Evolutionary conservation across 1,284 basidiomycete genomes (phyloP).

Genomic region (Ganoderma multipileum): DNA sequence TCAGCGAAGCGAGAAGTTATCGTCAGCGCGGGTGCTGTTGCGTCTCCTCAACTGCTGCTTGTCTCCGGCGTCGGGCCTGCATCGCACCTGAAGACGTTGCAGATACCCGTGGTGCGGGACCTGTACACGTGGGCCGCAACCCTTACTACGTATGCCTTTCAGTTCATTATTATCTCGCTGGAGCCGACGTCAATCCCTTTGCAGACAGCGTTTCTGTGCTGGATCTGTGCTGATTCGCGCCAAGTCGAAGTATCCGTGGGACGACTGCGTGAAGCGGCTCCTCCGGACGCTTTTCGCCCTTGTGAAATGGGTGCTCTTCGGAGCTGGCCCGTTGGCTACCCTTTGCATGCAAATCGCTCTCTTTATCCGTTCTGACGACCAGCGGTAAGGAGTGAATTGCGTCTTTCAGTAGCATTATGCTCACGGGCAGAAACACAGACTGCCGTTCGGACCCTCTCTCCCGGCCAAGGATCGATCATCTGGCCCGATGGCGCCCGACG

Average conservation of each 20-base stretch:
- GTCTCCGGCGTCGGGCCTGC: slow-evolving; percentile 57
- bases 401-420: not conserved
- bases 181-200: too few relatives aligned
- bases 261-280: slow-evolving; percentile 38
- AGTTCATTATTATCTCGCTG: too few relatives aligned
- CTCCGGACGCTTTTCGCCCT: slow-evolving; percentile 37
- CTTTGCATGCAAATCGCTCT: slow-evolving; percentile 33
- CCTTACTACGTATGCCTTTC: slow-evolving; percentile 45
- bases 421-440: not conserved
- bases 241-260: slow-evolving; percentile 39
- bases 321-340: slow-evolving; percentile 40
- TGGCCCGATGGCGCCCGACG: not conserved
- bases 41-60: slow-evolving; percentile 54
- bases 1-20: slow-evolving; percentile 47
- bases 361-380: slow-evolving; percentile 44
- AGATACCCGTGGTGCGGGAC: slow-evolving; percentile 45
- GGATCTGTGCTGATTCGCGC: slow-evolving; percentile 41
- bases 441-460: not conserved
- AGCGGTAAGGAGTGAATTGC: slow-evolving; percentile 25
- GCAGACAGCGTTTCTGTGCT: slow-evolving; percentile 39
- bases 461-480: not conserved
- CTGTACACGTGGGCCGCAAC: slow-evolving; percentile 54
- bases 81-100: slow-evolving; percentile 42
- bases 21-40: slow-evolving; percentile 50
- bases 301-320: slow-evolving; percentile 41